Base-by-base conservation (phyloP, 768 basidiomycete species). In the Amanita molliuscula region DNA sequence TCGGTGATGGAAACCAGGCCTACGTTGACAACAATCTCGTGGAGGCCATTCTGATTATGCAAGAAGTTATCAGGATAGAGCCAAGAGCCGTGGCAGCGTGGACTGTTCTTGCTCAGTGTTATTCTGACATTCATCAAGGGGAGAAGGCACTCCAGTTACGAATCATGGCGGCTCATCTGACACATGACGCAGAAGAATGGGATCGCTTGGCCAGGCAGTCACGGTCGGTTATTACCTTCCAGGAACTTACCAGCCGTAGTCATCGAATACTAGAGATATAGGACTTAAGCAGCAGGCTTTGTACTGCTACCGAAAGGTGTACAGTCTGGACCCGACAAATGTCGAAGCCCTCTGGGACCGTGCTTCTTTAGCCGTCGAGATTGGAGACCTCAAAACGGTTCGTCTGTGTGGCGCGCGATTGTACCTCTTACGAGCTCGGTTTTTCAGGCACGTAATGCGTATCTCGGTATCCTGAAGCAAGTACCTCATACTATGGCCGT, bases 11-110 rank as follows among this genome's bases (percentile, higher is more conserved):
- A 18, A 94, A 93, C 61, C 80, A 87, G 58, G 85, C 86, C 2
- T 96, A 89, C 63, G 78, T 94, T 44, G 79, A 84, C 57, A 77
- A 70, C 53, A 66, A 89, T 49, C 67, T 81, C 7, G 65, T 72
- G 2, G 75, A 84, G 56, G 84, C 91, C 1, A 81, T 91, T 31
- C 77, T 80, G 16, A 75, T 84, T 21, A 88, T 93, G 78, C 82
- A 85, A 61, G 91, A 98, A 60, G 88, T 96, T 55, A 91, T 99
- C 48, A 81, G 90, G 7, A 89, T 93, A 50, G 95, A 99, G 61
- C 91, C 94, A 2, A 79, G 87, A 15, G 86, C 91, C 1, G 71
- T 76, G 0, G 67, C 79, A 2, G 88, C 92, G 1, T 99, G 94
- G 94, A 79, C 81, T 6, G 88, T 92, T 0, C 77, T 97, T 5